Conservation (phyloP, 371 early-diverging fungal genomes). For the Caulochytrium protostelioides region DNA sequence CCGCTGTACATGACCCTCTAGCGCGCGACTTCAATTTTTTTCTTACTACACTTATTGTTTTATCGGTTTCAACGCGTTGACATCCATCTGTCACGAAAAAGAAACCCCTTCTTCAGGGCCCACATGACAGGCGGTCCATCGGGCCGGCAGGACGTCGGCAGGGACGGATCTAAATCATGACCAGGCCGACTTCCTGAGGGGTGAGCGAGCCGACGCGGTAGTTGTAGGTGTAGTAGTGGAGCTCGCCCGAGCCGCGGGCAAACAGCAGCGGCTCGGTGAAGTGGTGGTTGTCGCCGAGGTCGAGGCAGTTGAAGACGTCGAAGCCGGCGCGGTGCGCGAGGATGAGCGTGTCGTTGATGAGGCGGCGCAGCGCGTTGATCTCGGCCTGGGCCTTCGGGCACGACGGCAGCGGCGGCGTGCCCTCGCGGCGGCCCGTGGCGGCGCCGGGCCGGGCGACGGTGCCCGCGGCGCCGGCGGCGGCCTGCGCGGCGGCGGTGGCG, state of each 20-base stretch:
- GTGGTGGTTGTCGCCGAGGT: conserved; percentile 55
- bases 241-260: conserved; percentile 72
- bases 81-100: too few relatives aligned
- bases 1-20: too few relatives aligned
- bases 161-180: conserved; percentile 30
- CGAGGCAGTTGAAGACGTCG: conserved; percentile 84
- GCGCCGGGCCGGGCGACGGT: conserved; percentile 16
- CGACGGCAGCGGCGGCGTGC: too few relatives aligned
- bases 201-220: conserved; percentile 52
- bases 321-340: conserved; percentile 21
- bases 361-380: conserved; percentile 30
- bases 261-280: conserved; percentile 67
- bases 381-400: conserved; percentile 9
- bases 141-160: too few relatives aligned
- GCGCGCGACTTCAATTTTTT: too few relatives aligned
- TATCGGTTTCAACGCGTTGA: too few relatives aligned
- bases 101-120: too few relatives aligned
- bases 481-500: conserved; percentile 1
- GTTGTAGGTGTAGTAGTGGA: conserved; percentile 91
- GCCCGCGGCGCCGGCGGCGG: conserved; percentile 11
- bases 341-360: conserved; percentile 55
- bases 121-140: too few relatives aligned
- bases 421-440: conserved; percentile 9
- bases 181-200: conserved; percentile 53
- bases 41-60: too few relatives aligned